Percentiles rank a stretch among this genome's conserved stretches.
These are phyloP conservation scores for Striga asiatica DNA, from an alignment of 257 asterid species.

Conservation along the genomic window DNA sequence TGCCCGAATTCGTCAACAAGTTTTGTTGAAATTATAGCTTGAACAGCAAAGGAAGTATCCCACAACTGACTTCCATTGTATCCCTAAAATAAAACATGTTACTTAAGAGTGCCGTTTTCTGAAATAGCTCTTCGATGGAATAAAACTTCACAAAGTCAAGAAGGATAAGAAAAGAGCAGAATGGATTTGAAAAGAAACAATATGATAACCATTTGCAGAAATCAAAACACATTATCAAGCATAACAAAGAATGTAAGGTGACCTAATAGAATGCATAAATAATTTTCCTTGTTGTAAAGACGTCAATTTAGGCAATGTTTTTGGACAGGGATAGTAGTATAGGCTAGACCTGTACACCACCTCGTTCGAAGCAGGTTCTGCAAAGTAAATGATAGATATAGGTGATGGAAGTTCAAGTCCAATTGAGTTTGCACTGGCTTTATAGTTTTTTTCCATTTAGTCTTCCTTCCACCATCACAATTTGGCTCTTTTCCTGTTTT, in stretches of 20 bases:
- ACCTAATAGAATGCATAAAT: constrained; percentile 1
- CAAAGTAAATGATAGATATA: not conserved
- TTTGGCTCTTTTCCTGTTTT: not conserved
- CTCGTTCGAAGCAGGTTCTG: not conserved
- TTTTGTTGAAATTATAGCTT: constrained; percentile 71
- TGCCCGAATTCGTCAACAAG: constrained; percentile 64
- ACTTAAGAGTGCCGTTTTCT: no score
- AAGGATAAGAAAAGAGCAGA: not conserved
- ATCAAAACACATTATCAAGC: not conserved
- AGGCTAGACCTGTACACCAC: not conserved
- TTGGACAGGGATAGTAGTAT: constrained; percentile 4
- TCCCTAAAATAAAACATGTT: constrained; percentile 43
- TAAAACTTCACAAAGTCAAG: no score
- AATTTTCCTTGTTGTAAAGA: not conserved
- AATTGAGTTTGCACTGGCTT: not conserved
- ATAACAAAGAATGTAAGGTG: not conserved
- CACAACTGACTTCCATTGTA: constrained; percentile 96
- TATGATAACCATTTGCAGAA: not conserved
- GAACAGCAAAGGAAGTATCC: constrained; percentile 85
- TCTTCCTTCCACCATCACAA: not conserved
- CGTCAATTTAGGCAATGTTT: not conserved
- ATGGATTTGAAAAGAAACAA: not conserved
- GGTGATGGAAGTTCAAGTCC: not conserved
- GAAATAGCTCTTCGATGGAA: no score
- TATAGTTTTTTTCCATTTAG: not conserved